Evolutionary conservation across 1,284 basidiomycete genomes (phyloP), one percentile per base, ranked within the genome.

Genomic region (Sporisorium reilianum): DNA sequence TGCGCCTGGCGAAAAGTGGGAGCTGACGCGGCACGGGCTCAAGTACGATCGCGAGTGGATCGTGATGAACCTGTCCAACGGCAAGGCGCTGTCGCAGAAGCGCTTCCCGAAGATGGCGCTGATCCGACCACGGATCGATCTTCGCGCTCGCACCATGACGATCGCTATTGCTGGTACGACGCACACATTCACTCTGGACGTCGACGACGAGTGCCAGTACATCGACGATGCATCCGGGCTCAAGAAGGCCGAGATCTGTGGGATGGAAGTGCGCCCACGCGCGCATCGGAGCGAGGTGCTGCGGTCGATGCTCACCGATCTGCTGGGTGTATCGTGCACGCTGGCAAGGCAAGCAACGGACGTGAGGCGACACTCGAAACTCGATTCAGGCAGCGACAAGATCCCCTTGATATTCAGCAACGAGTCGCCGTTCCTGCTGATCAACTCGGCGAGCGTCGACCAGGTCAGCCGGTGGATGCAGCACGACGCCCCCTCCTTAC

Each of bases 361-460:
- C 40, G 52, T 52, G 12, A 59, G 56, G 6, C 40, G 72, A 16
- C 72, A 75, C 46, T 75, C 72, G 5, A 70, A 66, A 56, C 63
- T 68, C 26, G 55, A 44, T 14, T 52, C 56, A 0, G 51, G 55
- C 30, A 56, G 44, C 51, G 67, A 71, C 34, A 64, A 69, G 32
- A 42, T 76, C 1, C 78, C 78, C 10, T 56, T 80, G 7, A 59
- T 75, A 25, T 68, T 80, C 34, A 72, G 69, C 55, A 80, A 80
- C 57, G 78, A 80, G 50, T 71, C 66, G 26, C 78, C 78, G 6
- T 80, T 80, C 63, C 55, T 80, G 40, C 40, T 80, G 36, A 71
- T 80, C 57, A 68, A 69, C 41, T 58, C 61, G 26, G 64, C 66
- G 7, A 58, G 55, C 22, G 68, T 80, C 0, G 55, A 64, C 7